These are phyloP conservation scores for Aspergillus carbonarius DNA, from an alignment of 2,329 filamentous ascomycete species.

Conservation along the genomic window DNA sequence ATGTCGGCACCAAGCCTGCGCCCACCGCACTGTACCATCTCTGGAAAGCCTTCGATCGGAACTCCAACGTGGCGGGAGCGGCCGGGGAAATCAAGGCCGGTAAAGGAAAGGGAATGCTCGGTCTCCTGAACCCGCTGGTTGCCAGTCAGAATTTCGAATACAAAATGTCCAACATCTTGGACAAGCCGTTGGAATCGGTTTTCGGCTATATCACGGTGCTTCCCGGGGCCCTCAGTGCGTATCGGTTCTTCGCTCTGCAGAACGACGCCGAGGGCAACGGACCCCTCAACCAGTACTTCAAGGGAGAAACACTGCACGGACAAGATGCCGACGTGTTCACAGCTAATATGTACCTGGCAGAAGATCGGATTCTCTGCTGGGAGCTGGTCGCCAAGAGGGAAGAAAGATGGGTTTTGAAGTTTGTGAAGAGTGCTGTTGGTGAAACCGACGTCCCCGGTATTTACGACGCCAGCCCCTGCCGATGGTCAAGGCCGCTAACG, in stretches of 20 bases:
- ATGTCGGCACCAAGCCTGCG: constrained; percentile 91
- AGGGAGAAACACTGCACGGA: constrained; percentile 94
- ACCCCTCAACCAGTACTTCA: constrained; percentile 97
- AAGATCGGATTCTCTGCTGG: constrained; percentile 98
- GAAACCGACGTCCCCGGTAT: constrained; percentile 96
- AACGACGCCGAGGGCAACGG: constrained; percentile 96
- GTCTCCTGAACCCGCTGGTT: constrained; percentile 88
- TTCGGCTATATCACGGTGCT: constrained; percentile 98
- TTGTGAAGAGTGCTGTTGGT: constrained; percentile 92
- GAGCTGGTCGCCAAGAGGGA: constrained; percentile 93
- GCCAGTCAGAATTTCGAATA: constrained; percentile 99
- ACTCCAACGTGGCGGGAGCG: constrained; percentile 94
- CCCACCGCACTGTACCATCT: constrained; percentile 91
- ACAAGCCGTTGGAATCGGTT: constrained; percentile 94
- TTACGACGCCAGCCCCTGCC: neutral
- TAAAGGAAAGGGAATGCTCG: constrained; percentile 79
- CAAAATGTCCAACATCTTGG: constrained; percentile 99
- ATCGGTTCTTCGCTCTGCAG: constrained; percentile 91
- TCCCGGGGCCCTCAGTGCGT: constrained; percentile 90
- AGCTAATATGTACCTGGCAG: constrained; percentile 98
- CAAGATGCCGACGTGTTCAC: constrained; percentile 97
- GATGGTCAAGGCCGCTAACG: neutral
- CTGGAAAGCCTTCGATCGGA: constrained; percentile 98
- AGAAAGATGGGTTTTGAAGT: constrained; percentile 96
- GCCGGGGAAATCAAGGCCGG: constrained; percentile 98